Evolutionary conservation across 208 protist genomes (phyloP).

Genomic region (Leishmania tropica): DNA sequence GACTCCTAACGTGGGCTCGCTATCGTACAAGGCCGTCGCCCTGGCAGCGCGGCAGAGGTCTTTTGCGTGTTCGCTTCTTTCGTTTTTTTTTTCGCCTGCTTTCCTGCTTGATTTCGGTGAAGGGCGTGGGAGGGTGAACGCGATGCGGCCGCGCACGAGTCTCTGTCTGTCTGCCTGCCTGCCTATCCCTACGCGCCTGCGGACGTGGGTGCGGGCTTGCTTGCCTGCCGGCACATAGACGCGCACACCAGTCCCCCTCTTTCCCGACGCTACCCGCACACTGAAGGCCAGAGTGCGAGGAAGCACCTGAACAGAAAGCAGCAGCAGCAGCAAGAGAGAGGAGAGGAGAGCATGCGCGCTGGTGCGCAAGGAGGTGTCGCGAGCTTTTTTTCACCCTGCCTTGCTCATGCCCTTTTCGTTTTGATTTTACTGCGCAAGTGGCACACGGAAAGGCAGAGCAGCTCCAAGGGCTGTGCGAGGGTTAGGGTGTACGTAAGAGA

Average conservation of each 20-base stretch:
- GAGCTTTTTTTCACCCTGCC: not conserved
- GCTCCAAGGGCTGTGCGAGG: not conserved
- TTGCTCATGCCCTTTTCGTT: not conserved
- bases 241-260: not conserved
- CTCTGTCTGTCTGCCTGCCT: not conserved
- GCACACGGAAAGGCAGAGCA: not conserved
- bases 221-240: not conserved
- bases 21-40: not conserved
- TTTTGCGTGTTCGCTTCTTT: not conserved
- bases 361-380: not conserved
- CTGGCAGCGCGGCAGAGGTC: not conserved
- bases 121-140: not conserved
- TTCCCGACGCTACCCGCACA: not conserved
- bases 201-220: not conserved
- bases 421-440: not conserved
- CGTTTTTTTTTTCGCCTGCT: not conserved
- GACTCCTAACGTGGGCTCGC: not conserved
- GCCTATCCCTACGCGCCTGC: not conserved
- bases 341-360: not conserved
- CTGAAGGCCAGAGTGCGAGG: not conserved
- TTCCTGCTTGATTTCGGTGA: not conserved
- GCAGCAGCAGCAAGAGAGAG: not conserved
- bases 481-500: not conserved
- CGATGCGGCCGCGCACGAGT: not conserved
- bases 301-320: not conserved